These are phyloP conservation scores for Coniella vitis DNA, from an alignment of 2,329 filamentous ascomycete species.

Conservation along the genomic window DNA sequence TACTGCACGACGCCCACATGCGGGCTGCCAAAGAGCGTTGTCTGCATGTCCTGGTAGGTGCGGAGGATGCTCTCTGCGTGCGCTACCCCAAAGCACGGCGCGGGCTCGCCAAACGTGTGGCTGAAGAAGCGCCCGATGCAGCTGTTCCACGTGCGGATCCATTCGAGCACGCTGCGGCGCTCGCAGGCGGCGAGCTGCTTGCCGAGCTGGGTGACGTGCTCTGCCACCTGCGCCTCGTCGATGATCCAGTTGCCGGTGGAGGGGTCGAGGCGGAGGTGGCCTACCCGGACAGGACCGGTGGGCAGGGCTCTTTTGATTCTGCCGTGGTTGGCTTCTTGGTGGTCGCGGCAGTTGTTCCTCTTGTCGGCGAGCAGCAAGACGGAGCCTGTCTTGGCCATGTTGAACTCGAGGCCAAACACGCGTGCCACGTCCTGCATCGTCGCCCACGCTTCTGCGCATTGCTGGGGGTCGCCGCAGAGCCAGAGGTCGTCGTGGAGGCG, in stretches of 20 bases:
- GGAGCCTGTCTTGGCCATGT: constrained; percentile 33
- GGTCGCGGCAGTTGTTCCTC: constrained; percentile 8
- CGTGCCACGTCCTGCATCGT: constrained; percentile 34
- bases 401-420: constrained; percentile 36
- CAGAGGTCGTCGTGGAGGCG: constrained; percentile 43
- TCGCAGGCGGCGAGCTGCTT: constrained; percentile 46
- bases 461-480: constrained; percentile 35
- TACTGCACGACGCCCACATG: neutral
- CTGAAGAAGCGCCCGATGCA: constrained; percentile 40
- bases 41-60: neutral
- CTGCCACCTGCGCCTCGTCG: constrained; percentile 44
- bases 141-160: constrained; percentile 38
- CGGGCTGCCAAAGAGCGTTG: neutral
- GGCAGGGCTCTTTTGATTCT: constrained; percentile 30
- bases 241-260: constrained; percentile 43
- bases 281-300: constrained; percentile 29
- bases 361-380: constrained; percentile 25
- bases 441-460: constrained; percentile 35
- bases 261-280: constrained; percentile 45
- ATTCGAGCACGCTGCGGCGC: constrained; percentile 31
- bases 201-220: constrained; percentile 47
- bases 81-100: neutral
- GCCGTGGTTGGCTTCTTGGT: constrained; percentile 1
- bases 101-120: constrained; percentile 33
- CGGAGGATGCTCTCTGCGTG: neutral